phyloP scores from a whole-genome alignment of 768 basidiomycete species.

The Cystobasidiopsis lactophilus region DNA sequence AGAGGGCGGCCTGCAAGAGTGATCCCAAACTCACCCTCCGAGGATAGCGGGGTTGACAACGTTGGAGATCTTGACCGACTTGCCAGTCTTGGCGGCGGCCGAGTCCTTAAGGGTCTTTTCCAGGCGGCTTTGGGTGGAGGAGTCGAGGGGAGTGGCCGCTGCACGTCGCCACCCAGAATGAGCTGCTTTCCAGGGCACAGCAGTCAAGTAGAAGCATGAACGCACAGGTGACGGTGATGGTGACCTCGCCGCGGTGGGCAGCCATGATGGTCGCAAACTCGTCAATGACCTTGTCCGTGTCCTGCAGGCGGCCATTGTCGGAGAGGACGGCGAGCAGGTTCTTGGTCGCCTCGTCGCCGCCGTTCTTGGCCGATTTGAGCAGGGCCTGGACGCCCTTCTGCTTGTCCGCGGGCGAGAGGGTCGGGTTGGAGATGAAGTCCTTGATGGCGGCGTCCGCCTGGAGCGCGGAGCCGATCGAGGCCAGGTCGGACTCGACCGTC shows the following conservation, averaged over 20 bases:
- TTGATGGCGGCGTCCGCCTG: constrained; percentile 41
- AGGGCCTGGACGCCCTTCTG: constrained; percentile 42
- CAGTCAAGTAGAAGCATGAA: background rate
- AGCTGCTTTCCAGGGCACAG: background rate
- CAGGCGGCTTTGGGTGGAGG: constrained; percentile 49
- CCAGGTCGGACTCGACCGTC: constrained; percentile 69
- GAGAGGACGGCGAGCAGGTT: constrained; percentile 67
- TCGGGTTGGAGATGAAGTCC: constrained; percentile 69
- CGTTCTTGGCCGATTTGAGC: constrained; percentile 34
- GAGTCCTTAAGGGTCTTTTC: constrained; percentile 71
- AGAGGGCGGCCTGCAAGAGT: no score
- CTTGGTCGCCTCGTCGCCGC: constrained; percentile 44
- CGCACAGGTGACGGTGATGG: constrained; percentile 76
- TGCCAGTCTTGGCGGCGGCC: constrained; percentile 63
- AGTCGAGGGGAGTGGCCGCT: constrained; percentile 40
- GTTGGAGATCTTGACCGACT: constrained; percentile 71
- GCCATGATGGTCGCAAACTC: constrained; percentile 77
- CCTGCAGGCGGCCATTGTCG: constrained; percentile 73
- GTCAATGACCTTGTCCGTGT: constrained; percentile 65
- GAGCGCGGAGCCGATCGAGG: constrained; percentile 45
- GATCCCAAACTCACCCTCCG: constrained; percentile 37
- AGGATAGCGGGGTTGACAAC: constrained; percentile 85
- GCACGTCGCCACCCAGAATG: no score
- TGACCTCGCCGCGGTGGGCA: constrained; percentile 77
- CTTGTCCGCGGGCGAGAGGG: constrained; percentile 61